A percentile compares a stretch with the other conserved stretches of the same genome.
phyloP scores from a whole-genome alignment of 2,329 filamentous ascomycete species.

The Apiospora phragmitis region DNA sequence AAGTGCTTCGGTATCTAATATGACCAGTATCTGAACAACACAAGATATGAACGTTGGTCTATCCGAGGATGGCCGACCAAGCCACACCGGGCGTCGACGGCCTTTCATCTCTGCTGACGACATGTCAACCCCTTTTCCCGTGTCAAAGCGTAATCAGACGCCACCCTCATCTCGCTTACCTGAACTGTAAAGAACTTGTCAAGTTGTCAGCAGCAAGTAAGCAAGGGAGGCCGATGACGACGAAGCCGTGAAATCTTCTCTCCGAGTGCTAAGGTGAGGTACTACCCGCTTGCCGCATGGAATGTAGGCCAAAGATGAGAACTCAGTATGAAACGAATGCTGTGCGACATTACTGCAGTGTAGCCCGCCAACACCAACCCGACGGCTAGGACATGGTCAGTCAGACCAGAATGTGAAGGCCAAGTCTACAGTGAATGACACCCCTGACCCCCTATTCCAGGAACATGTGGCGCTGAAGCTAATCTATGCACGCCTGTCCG shows the following conservation, averaged over 20 bases:
- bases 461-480: background rate
- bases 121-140: background rate
- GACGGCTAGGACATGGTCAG: background rate
- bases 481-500: background rate
- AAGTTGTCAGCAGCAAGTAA: background rate
- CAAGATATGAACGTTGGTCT: background rate
- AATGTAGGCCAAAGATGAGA: background rate
- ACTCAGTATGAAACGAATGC: background rate
- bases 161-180: background rate
- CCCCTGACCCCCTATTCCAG: background rate
- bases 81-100: background rate
- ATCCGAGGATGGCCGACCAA: background rate
- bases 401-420: background rate
- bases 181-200: too few relatives aligned
- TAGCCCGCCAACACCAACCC: background rate
- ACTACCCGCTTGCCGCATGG: background rate
- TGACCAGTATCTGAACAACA: background rate
- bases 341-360: background rate
- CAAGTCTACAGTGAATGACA: background rate
- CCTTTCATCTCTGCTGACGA: too few relatives aligned
- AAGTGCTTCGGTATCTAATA: background rate
- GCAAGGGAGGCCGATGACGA: background rate
- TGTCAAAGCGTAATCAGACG: background rate
- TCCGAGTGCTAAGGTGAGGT: background rate
- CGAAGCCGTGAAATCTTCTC: background rate